Percentiles rank a stretch among this genome's conserved stretches.
Conservation (phyloP, 495 filamentous ascomycete species). For the Xylaria longipes region DNA sequence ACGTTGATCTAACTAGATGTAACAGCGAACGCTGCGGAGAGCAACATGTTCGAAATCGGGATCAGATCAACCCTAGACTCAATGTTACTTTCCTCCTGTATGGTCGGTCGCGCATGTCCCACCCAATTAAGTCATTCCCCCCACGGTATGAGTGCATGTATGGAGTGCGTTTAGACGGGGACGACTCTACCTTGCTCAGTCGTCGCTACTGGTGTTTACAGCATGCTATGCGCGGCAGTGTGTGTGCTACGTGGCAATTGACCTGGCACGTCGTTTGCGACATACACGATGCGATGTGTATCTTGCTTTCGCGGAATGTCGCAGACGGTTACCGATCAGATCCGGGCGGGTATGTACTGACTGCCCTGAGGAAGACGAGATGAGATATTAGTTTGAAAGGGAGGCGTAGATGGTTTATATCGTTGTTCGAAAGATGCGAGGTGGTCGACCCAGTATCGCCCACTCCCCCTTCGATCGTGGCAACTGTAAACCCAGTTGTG, state of each 20-base stretch:
- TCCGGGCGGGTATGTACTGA: background rate
- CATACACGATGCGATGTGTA: background rate
- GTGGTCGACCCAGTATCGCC: background rate
- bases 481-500: background rate
- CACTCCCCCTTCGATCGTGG: background rate
- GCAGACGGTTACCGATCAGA: background rate
- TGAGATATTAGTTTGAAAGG: background rate
- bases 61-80: background rate
- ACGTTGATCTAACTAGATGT: background rate
- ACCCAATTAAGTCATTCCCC: slow-evolving; percentile 1
- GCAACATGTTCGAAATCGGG: background rate
- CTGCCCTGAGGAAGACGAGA: background rate
- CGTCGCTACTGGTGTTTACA: too few relatives aligned
- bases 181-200: background rate
- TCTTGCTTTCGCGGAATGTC: background rate
- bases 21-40: slow-evolving; percentile 12
- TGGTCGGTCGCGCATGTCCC: slow-evolving; percentile 1
- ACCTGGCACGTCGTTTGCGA: slow-evolving; percentile 11
- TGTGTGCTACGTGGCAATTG: slow-evolving; percentile 24
- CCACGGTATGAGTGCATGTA: background rate
- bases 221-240: slow-evolving; percentile 6
- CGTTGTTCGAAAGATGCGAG: background rate
- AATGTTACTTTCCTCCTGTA: background rate
- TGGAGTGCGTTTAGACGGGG: background rate
- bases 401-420: background rate